Percentiles rank a stretch among this genome's conserved stretches.
These are phyloP conservation scores for Lactifluus piperatus DNA, from an alignment of 768 basidiomycete species.

Conservation along the genomic window DNA sequence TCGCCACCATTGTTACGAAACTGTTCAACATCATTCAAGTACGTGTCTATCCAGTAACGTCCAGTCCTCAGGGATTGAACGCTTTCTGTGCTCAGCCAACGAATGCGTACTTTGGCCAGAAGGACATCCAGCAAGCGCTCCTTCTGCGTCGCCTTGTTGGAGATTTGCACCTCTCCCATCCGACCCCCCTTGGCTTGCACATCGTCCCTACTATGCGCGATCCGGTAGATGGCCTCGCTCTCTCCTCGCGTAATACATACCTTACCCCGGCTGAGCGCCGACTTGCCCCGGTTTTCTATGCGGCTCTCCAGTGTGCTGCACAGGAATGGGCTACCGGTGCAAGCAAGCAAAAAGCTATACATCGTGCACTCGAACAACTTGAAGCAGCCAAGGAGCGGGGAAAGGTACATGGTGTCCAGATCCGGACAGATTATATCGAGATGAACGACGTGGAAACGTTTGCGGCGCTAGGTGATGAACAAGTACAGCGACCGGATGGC, in stretches of 20 bases:
- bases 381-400: conserved; percentile 25
- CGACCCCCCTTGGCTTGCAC: conserved; percentile 61
- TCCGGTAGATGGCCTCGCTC: conserved; percentile 56
- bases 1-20: conserved; percentile 91
- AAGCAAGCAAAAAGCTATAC: conserved; percentile 43
- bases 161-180: conserved; percentile 78
- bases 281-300: conserved; percentile 51
- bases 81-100: conserved; percentile 52
- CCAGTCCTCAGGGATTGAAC: not conserved
- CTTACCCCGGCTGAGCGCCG: conserved; percentile 54
- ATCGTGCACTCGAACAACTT: conserved; percentile 36
- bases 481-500: conserved; percentile 23
- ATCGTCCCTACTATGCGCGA: conserved; percentile 83
- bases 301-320: conserved; percentile 55
- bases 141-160: conserved; percentile 67
- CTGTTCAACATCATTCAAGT: conserved; percentile 91
- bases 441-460: conserved; percentile 79
- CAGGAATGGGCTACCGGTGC: conserved; percentile 43
- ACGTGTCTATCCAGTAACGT: conserved; percentile 19
- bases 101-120: conserved; percentile 92
- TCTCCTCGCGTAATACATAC: conserved; percentile 88
- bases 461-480: conserved; percentile 41
- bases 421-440: conserved; percentile 79
- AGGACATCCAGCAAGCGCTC: conserved; percentile 95
- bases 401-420: conserved; percentile 33